These are phyloP conservation scores for Mycena rebaudengoi DNA, from an alignment of 768 basidiomycete genomes.

Conservation along the genomic window DNA sequence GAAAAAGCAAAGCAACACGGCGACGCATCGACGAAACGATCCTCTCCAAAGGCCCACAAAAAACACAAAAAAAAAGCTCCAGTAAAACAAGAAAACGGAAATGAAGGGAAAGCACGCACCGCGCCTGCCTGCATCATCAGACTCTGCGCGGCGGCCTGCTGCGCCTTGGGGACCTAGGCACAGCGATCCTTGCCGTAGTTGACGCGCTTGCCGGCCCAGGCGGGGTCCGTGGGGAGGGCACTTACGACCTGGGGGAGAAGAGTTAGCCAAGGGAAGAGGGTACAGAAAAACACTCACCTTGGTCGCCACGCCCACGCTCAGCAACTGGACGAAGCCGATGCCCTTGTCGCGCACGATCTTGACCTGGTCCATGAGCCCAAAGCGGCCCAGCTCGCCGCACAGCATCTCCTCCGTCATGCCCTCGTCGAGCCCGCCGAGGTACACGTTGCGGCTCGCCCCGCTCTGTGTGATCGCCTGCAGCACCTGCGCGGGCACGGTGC, in stretches of 20 bases:
- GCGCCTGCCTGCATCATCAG: neutral
- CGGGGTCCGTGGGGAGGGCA: slow-evolving; percentile 89
- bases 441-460: slow-evolving; percentile 96
- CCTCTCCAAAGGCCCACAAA: slow-evolving; percentile 38
- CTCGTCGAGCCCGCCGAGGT: slow-evolving; percentile 93
- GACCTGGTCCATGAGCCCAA: slow-evolving; percentile 97
- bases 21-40: too few species aligned
- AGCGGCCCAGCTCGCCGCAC: slow-evolving; percentile 89
- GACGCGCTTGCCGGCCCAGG: slow-evolving; percentile 95
- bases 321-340: slow-evolving; percentile 98
- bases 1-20: too few species aligned
- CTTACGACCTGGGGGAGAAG: slow-evolving; percentile 79
- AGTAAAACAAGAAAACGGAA: too few species aligned
- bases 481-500: slow-evolving; percentile 78
- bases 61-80: neutral
- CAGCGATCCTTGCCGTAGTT: slow-evolving; percentile 99
- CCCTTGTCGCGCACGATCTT: slow-evolving; percentile 99
- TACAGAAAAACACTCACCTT: slow-evolving; percentile 68
- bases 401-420: slow-evolving; percentile 90
- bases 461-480: slow-evolving; percentile 88
- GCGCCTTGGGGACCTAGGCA: slow-evolving; percentile 96
- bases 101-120: too few species aligned
- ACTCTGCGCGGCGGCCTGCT: slow-evolving; percentile 84
- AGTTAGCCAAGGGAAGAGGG: neutral
- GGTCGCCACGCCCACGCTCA: slow-evolving; percentile 93